Conservation (phyloP, 441 rosid genomes). For the Populus hybrid region DNA sequence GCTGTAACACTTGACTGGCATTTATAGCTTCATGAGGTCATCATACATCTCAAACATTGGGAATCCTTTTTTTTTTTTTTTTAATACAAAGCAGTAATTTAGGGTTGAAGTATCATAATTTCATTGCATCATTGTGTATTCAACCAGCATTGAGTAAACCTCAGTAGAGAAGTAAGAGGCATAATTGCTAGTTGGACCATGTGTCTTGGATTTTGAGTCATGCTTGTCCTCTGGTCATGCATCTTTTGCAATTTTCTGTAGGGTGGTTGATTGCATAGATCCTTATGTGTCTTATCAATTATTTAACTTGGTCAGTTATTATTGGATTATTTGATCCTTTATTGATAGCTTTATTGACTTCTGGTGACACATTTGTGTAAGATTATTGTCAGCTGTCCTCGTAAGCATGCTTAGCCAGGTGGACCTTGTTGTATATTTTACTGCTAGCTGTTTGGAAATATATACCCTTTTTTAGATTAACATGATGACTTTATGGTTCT, state of each 20-base stretch:
- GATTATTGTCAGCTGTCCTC: neutral
- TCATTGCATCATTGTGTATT: neutral
- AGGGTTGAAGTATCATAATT: neutral
- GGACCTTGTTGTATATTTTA: neutral
- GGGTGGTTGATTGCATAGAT: neutral
- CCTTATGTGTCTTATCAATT: neutral
- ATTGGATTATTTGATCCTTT: neutral
- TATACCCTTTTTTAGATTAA: neutral
- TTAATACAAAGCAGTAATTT: neutral
- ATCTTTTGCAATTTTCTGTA: neutral
- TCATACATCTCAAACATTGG: neutral
- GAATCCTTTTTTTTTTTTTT: neutral
- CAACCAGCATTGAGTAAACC: neutral
- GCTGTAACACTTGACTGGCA: neutral
- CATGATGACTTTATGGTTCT: neutral
- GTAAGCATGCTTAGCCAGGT: neutral
- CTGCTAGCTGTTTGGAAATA: neutral
- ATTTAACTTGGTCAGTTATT: neutral
- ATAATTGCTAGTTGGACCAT: neutral
- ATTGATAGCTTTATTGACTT: neutral
- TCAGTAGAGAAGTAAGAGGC: neutral
- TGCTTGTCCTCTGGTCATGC: neutral
- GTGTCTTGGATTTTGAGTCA: neutral
- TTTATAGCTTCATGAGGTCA: neutral
- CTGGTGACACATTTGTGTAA: neutral